Base-by-base conservation (phyloP, 2,329 filamentous ascomycete genomes). In the Cordyceps militaris region DNA sequence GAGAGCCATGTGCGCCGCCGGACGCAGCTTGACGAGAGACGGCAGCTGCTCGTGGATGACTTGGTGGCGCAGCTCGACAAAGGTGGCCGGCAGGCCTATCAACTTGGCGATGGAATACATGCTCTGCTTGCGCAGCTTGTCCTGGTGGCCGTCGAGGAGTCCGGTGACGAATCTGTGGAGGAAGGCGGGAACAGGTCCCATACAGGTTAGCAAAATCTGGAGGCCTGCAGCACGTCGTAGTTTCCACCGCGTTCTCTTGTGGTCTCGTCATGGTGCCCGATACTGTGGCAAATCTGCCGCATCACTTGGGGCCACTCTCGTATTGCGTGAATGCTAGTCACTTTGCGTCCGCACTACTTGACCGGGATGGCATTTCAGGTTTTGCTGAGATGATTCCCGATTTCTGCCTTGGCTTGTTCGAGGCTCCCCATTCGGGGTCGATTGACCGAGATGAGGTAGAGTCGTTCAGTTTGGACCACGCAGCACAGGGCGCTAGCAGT, bases 31-130 rank as follows among this genome's bases (percentile, higher is more conserved):
- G 11, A 82, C 78, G 55, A 96, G 76, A 1, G 86, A 85, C 0
- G 92, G 92, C 58, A 96, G 76, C 68, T 91, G 88, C 70, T 95
- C 89, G 70, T 97, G 92, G 42, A 91, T 95, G 44, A 89, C 89
- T 73, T 95, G 89, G 70, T 97, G 92, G 47, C 92, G 83, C 59
- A 95, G 77, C 75, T 96, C 91, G 56, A 97, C 91, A 71, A 96
- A 95, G 0, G 87, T 86, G 0, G 86, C 84, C 0, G 88, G 87
- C 58, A 91, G 73, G 0, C 82, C 84, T 58, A 90, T 82, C 40
- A 79, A 83, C 69, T 82, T 85, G 60, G 86, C 87, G 24, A 87
- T 78, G 43, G 81, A 79, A 71, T 88, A 87, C 88, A 91, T 91
- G 72, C 80, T 86, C 74, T 80, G 80, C 74, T 83, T 89, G 70